Percentiles rank a stretch among this genome's conserved stretches.
phyloP scores from a whole-genome alignment of 257 asterid genomes.

The Penstemon eatonii region DNA sequence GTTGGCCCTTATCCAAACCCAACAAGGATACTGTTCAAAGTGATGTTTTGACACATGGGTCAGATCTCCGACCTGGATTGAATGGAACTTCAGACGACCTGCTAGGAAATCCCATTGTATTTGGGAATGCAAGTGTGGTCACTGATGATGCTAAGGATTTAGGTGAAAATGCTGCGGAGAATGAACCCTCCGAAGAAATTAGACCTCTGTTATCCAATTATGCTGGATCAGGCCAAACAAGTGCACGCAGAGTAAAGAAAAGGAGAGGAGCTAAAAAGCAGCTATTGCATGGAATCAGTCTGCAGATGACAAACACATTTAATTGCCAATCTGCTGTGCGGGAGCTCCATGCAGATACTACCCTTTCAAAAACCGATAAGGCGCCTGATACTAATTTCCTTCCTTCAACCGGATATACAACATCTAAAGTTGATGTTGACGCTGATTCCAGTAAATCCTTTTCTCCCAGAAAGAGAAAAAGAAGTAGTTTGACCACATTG shows the following conservation, averaged over 20 bases:
- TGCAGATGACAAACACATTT: conserved; percentile 26
- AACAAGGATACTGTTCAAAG: conserved; percentile 30
- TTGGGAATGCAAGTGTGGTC: conserved; percentile 29
- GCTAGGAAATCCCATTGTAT: conserved; percentile 29
- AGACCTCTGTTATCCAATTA: conserved; percentile 24
- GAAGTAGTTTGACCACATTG: conserved; percentile 30
- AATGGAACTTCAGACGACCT: conserved; percentile 34
- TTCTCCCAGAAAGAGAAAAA: conserved; percentile 31
- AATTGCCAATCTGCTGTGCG: conserved; percentile 21
- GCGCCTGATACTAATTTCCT: conserved; percentile 25
- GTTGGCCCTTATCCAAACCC: conserved; percentile 32
- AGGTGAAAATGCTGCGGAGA: conserved; percentile 24
- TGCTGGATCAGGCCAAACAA: conserved; percentile 28
- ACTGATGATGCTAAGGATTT: conserved; percentile 21
- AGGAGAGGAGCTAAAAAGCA: conserved; percentile 33
- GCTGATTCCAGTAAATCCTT: conserved; percentile 21
- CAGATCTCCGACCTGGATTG: conserved; percentile 32
- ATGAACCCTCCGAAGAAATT: conserved; percentile 22
- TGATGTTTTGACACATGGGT: conserved; percentile 26
- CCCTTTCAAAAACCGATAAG: conserved; percentile 20
- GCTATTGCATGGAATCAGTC: conserved; percentile 16
- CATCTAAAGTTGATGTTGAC: conserved; percentile 28
- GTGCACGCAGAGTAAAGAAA: conserved; percentile 34
- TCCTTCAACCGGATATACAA: conserved; percentile 23
- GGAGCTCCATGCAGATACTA: conserved; percentile 25